A percentile compares a stretch with the other conserved stretches of the same genome.
phyloP scores from a whole-genome alignment of 352 stramenopile genomes.

The Phytophthora brassicae region DNA sequence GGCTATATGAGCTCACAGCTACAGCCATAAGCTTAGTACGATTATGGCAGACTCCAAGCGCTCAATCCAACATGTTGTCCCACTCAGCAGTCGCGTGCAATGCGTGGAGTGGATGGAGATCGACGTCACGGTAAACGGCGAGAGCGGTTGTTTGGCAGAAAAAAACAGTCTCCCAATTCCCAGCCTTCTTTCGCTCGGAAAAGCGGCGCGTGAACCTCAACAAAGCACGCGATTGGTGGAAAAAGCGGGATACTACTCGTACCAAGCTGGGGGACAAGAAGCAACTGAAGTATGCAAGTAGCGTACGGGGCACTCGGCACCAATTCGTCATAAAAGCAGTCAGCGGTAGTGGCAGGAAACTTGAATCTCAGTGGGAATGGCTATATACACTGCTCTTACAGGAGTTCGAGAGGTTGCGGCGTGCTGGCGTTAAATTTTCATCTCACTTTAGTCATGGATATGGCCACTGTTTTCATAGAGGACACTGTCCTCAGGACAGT shows the following conservation, averaged over 20 bases:
- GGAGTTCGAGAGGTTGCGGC: not conserved
- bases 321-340: constrained; percentile 2
- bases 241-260: not conserved
- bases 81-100: not conserved
- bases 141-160: too few relatives aligned
- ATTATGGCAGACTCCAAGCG: not conserved
- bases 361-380: constrained; percentile 1
- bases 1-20: not conserved
- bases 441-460: constrained; percentile 11
- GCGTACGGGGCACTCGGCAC: not conserved
- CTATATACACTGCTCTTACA: not conserved
- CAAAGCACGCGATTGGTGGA: constrained; percentile 14
- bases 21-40: too few relatives aligned
- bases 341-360: not conserved
- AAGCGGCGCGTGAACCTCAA: constrained; percentile 9
- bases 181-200: constrained; percentile 1
- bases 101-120: not conserved
- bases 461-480: not conserved
- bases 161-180: too few relatives aligned
- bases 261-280: not conserved
- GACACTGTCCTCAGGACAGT: constrained; percentile 16
- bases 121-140: not conserved
- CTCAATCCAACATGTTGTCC: not conserved
- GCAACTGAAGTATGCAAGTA: constrained; percentile 4
- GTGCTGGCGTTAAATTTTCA: constrained; percentile 11